A percentile compares a stretch with the other conserved stretches of the same genome.
Evolutionary conservation across 1,139 yeast species (phyloP).

Genomic region (Candida anutae): DNA sequence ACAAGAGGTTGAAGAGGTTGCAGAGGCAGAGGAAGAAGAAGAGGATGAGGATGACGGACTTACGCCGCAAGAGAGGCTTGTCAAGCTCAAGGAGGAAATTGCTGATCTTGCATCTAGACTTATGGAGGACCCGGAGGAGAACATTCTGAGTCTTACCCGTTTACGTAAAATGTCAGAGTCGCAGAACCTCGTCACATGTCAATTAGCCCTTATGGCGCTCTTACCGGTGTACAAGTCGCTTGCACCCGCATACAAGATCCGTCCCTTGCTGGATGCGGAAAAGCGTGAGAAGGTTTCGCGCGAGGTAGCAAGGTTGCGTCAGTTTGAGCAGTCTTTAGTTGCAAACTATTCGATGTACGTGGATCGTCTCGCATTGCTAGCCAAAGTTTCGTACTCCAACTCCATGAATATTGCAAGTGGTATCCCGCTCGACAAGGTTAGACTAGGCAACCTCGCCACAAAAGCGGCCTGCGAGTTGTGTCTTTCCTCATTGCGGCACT

Average conservation of each 20-base stretch:
- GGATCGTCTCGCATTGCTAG: conserved; percentile 39
- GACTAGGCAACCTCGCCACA: conserved; percentile 52
- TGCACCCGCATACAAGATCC: conserved; percentile 81
- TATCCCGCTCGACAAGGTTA: conserved; percentile 24
- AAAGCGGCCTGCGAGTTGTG: conserved; percentile 75
- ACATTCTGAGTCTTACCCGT: conserved; percentile 57
- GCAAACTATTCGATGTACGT: conserved; percentile 64
- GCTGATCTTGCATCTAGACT: conserved; percentile 74
- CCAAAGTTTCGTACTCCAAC: conserved; percentile 32
- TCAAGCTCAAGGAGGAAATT: conserved; percentile 69
- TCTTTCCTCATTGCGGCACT: conserved; percentile 59
- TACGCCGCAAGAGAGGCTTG: conserved; percentile 51
- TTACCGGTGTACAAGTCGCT: conserved; percentile 80
- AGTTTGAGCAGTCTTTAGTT: conserved; percentile 73
- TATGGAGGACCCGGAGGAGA: conserved; percentile 87
- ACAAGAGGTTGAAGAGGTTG: conserved; percentile 10
- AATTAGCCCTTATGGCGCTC: conserved; percentile 68
- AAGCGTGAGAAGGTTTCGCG: conserved; percentile 73
- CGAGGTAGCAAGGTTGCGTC: conserved; percentile 70
- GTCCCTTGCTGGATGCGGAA: conserved; percentile 77
- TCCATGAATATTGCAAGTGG: conserved; percentile 34
- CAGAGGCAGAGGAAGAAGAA: conserved; percentile 12
- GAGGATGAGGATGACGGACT: conserved; percentile 34
- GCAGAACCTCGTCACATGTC: conserved; percentile 59
- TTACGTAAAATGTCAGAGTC: conserved; percentile 67